Conservation (phyloP, 2,329 filamentous ascomycete species). For the Neofusicoccum laricinum region DNA sequence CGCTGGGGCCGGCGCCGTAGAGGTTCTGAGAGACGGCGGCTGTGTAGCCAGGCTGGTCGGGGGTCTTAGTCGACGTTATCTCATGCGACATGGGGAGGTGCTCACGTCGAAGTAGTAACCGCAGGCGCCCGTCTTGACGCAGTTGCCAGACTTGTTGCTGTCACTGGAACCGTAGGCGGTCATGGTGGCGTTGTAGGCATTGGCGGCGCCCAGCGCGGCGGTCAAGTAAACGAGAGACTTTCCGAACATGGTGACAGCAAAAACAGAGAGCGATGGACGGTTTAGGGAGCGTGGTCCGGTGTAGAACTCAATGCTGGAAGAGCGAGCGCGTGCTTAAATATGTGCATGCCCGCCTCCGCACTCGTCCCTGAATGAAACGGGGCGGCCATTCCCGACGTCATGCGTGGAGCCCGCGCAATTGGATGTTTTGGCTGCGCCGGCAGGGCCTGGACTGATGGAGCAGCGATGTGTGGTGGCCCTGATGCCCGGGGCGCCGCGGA, state of each 20-base stretch:
- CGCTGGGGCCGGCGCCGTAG: conserved; percentile 37
- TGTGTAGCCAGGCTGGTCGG: conserved; percentile 18
- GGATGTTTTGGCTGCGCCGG: not conserved
- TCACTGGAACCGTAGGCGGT: conserved; percentile 21
- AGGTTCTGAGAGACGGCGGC: conserved; percentile 39
- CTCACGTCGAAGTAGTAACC: conserved; percentile 20
- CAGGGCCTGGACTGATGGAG: not conserved
- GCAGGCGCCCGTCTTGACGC: conserved; percentile 19
- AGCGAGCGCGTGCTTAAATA: not conserved
- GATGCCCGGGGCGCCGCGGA: not conserved
- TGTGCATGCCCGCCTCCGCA: not conserved
- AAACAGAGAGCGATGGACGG: not conserved
- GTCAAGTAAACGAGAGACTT: conserved; percentile 9
- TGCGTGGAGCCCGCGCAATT: not conserved
- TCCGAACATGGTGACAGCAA: not conserved
- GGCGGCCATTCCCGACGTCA: not conserved
- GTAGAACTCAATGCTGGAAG: not conserved
- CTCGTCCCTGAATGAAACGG: not conserved
- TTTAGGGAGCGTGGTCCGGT: not conserved
- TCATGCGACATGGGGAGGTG: too few species aligned
- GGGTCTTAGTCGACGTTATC: not conserved
- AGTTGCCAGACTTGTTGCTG: conserved; percentile 18
- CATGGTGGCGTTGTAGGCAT: conserved; percentile 17
- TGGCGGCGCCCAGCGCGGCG: not conserved
- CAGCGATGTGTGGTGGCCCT: not conserved